Percentiles rank a stretch among this genome's conserved stretches.
phyloP scores from a whole-genome alignment of 805 yeast genomes.

The Candida silvicultrix region DNA sequence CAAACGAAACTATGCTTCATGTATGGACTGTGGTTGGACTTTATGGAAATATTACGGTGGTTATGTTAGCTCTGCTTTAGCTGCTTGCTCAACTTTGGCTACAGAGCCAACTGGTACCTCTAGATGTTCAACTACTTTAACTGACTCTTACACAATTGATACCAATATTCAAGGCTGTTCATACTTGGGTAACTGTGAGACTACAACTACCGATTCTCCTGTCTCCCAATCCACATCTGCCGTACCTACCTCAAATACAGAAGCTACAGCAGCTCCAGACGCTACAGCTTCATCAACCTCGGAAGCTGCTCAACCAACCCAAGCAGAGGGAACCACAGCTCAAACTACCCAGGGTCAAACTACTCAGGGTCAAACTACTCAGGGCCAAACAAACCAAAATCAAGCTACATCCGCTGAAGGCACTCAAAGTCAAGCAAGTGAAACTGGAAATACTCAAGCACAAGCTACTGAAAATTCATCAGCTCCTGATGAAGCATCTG shows the following conservation, averaged over 20 bases:
- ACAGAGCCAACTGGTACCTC: constrained; percentile 17
- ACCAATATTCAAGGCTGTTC: neutral
- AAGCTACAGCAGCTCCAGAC: neutral
- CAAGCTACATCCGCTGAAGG: constrained; percentile 6
- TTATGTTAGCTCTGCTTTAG: constrained; percentile 19
- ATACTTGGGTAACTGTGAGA: neutral
- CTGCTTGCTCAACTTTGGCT: constrained; percentile 11
- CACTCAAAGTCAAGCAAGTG: neutral
- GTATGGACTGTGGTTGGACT: constrained; percentile 30
- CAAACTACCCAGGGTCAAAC: neutral
- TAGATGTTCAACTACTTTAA: constrained; percentile 10
- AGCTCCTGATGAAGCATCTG: neutral
- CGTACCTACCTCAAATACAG: neutral
- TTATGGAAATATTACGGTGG: constrained; percentile 23
- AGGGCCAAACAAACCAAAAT: too few relatives aligned
- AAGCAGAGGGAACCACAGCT: too few relatives aligned
- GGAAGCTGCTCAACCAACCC: neutral
- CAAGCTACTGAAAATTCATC: neutral
- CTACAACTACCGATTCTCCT: constrained; percentile 1
- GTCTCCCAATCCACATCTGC: constrained; percentile 1
- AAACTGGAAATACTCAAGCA: constrained; percentile 4
- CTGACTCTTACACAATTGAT: constrained; percentile 9
- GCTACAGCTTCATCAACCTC: neutral
- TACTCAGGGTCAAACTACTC: neutral
- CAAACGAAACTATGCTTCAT: constrained; percentile 12